phyloP scores from a whole-genome alignment of 2,329 filamentous ascomycete genomes.

The Scedosporium apiospermum region DNA sequence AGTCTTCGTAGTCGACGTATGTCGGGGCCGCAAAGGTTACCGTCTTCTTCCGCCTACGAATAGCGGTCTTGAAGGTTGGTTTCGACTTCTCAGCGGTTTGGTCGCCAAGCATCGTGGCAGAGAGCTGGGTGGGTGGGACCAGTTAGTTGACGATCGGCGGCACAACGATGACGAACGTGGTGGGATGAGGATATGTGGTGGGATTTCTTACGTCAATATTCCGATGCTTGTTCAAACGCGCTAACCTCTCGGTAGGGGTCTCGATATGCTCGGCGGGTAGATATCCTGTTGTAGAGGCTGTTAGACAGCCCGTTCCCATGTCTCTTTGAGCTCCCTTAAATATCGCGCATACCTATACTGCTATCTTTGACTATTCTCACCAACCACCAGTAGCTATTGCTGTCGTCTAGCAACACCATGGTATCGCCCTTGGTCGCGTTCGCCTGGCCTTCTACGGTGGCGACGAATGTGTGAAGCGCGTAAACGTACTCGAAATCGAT shows the following conservation, averaged over 20 bases:
- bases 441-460: slow-evolving; percentile 94
- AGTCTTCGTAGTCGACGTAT: slow-evolving; percentile 79
- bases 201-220: slow-evolving; percentile 76
- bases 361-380: slow-evolving; percentile 95
- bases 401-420: slow-evolving; percentile 96
- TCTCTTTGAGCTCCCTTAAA: background rate
- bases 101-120: slow-evolving; percentile 53
- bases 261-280: slow-evolving; percentile 97
- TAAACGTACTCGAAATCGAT: slow-evolving; percentile 99
- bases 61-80: slow-evolving; percentile 73
- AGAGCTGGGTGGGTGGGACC: slow-evolving; percentile 36
- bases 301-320: slow-evolving; percentile 11
- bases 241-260: slow-evolving; percentile 88
- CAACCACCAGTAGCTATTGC: slow-evolving; percentile 99
- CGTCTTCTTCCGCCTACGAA: slow-evolving; percentile 75
- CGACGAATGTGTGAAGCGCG: slow-evolving; percentile 93
- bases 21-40: slow-evolving; percentile 80
- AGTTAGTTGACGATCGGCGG: background rate
- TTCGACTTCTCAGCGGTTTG: slow-evolving; percentile 63
- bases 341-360: slow-evolving; percentile 58
- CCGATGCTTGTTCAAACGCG: slow-evolving; percentile 90
- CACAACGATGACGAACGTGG: too few species aligned
- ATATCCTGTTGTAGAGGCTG: slow-evolving; percentile 54
- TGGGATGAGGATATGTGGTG: background rate
- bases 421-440: slow-evolving; percentile 98